These are phyloP conservation scores for Tricholoma saponaceum DNA, from an alignment of 768 basidiomycete species.

Conservation along the genomic window DNA sequence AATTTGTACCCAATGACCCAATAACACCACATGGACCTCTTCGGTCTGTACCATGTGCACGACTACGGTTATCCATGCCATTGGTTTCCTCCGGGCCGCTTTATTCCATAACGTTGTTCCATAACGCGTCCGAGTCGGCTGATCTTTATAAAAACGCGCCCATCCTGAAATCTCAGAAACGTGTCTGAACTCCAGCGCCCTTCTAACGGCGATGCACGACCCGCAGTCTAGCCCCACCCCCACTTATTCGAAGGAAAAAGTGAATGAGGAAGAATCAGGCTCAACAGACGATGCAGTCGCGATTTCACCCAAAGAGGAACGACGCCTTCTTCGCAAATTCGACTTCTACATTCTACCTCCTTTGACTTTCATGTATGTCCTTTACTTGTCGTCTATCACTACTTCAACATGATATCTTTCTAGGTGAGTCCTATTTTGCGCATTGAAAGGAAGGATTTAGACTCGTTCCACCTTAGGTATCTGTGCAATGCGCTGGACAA, in stretches of 20 bases:
- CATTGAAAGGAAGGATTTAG: neutral
- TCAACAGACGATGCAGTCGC: slow-evolving; percentile 12
- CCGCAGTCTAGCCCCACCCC: neutral
- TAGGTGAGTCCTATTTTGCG: slow-evolving; percentile 1
- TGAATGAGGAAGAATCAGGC: slow-evolving; percentile 16
- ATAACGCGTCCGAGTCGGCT: neutral
- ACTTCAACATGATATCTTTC: neutral
- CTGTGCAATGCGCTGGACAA: slow-evolving; percentile 47
- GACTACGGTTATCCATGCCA: no score
- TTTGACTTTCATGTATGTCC: slow-evolving; percentile 36
- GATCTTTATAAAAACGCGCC: neutral
- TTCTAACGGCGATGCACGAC: slow-evolving; percentile 1
- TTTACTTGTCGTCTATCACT: neutral
- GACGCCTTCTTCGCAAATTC: slow-evolving; percentile 35
- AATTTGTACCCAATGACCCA: neutral
- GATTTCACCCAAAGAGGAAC: slow-evolving; percentile 6
- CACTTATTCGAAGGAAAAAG: slow-evolving; percentile 16
- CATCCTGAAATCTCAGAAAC: neutral
- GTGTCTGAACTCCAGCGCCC: neutral
- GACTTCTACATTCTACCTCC: slow-evolving; percentile 40
- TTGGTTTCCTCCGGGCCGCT: neutral
- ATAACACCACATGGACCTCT: neutral
- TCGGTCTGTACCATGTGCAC: no score
- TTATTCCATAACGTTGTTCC: no score
- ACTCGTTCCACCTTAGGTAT: slow-evolving; percentile 28